Evolutionary conservation across 73 alveolate genomes (phyloP).

Genomic region (Paramecium primaurelia): DNA sequence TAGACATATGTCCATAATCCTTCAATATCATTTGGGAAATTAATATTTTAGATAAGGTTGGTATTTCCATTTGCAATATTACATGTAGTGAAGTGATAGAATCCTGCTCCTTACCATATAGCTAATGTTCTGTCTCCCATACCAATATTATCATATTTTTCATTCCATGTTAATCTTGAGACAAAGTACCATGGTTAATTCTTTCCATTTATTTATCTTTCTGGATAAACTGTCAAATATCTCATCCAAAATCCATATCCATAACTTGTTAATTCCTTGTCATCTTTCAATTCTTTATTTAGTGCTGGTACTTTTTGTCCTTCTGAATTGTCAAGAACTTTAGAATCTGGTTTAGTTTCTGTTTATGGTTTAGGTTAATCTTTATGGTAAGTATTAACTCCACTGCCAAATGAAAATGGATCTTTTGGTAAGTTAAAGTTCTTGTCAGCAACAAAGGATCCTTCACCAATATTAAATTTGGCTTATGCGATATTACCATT

Average conservation of each 20-base stretch:
- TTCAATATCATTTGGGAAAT: constrained; percentile 45
- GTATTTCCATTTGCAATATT: not conserved
- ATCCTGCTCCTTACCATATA: constrained; percentile 51
- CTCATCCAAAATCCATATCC: constrained; percentile 45
- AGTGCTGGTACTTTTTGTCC: not conserved
- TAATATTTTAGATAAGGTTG: not conserved
- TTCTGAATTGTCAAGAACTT: not conserved
- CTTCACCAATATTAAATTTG: constrained; percentile 30
- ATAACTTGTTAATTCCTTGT: not conserved
- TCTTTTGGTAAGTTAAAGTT: not conserved
- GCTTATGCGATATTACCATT: constrained; percentile 29
- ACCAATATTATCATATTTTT: constrained; percentile 16
- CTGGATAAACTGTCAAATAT: constrained; percentile 8
- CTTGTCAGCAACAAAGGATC: not conserved
- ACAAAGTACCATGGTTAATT: constrained; percentile 31
- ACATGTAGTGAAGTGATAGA: constrained; percentile 37
- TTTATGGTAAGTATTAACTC: not conserved
- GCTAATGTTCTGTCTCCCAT: constrained; percentile 48
- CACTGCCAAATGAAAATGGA: not conserved
- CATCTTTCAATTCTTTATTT: not conserved
- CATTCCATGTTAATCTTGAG: not conserved
- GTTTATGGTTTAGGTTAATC: not conserved
- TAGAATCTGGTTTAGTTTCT: not conserved
- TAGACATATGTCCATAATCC: constrained; percentile 52
- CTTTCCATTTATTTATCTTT: not conserved